Evolutionary conservation across 108 stramenopile genomes (phyloP).

Genomic region (Cyclotella distinguenda): DNA sequence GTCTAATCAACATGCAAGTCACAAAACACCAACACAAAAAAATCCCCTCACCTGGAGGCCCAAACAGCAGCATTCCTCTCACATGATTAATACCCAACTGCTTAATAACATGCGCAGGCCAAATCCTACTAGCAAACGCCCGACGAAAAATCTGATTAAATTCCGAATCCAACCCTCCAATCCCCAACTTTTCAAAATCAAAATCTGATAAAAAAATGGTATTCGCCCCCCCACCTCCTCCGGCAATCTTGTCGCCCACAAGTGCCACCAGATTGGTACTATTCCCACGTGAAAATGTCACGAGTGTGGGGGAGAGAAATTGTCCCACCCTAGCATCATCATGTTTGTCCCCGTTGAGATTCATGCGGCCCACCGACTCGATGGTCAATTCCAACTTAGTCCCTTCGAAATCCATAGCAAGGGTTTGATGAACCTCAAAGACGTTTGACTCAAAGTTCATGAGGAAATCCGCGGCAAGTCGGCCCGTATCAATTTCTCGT

Average conservation of each 20-base stretch:
- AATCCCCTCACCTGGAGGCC: constrained; percentile 47
- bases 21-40: not conserved
- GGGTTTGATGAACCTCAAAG: constrained; percentile 67
- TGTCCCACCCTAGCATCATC: constrained; percentile 54
- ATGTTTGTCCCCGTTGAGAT: constrained; percentile 21
- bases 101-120: constrained; percentile 92
- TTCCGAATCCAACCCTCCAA: constrained; percentile 95
- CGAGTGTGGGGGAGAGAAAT: constrained; percentile 58
- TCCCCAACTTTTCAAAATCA: constrained; percentile 97
- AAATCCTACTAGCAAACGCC: constrained; percentile 97
- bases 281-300: constrained; percentile 63
- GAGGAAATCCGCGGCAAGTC: constrained; percentile 69
- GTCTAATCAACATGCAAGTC: not conserved
- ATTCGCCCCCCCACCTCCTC: constrained; percentile 62
- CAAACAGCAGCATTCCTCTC: constrained; percentile 95
- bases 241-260: constrained; percentile 65
- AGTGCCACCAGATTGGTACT: constrained; percentile 48
- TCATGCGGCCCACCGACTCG: constrained; percentile 44
- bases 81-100: constrained; percentile 98
- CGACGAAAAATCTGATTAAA: constrained; percentile 98
- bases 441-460: constrained; percentile 74
- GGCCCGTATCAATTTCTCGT: constrained; percentile 75
- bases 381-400: constrained; percentile 77
- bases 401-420: constrained; percentile 91
- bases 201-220: constrained; percentile 91